Evolutionary conservation across 1,284 basidiomycete genomes (phyloP), one percentile per base, ranked within the genome.

Genomic region (Ustilago esculenta): DNA sequence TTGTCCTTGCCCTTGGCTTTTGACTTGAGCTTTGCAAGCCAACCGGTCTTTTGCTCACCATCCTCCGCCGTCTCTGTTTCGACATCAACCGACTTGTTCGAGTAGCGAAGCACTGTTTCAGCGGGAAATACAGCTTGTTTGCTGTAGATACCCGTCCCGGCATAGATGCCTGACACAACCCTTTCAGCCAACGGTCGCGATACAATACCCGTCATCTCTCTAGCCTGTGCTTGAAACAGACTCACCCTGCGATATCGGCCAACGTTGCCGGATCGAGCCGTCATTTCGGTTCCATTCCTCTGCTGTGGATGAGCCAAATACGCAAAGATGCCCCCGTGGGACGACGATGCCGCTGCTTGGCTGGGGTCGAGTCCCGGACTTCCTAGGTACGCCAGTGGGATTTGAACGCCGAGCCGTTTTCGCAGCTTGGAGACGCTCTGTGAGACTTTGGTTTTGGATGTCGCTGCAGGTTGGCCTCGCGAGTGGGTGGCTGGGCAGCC

Each of bases 141-240:
- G 5, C 51, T 29, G 27, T 32, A 37, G 24, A 57, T 50, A 0
- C 54, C 58, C n/a, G 50, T 48, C 2, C 54, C 54, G 1, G 42
- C 53, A 39, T 57, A 71, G 7, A 71, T 20, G 2, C 54, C 53
- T 5, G 57, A 53, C 1, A 71, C 7, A 5, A 66, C 61, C 7
- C 68, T 41, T 21, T 65, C 61, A 15, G 61, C 42, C 24, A 71
- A 30, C 18, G 68, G 68, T 27, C 68, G 32, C 21, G 61, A 61
- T 0, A 66, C 57, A 36, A 71, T 61, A 5, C 46, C 57, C 6
- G 68, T 71, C 53, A 71, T 25, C 50, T 71, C 68, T 12, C 42
- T 37, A 14, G 53, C 53, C 32, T 61, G 58, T 0, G 61, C 54
- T 39, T 59, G 60, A 12, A 66, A 71, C 5, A 71, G 39, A 33